phyloP scores from a whole-genome alignment of 345 rosid species.

The Kernera saxatilis region DNA sequence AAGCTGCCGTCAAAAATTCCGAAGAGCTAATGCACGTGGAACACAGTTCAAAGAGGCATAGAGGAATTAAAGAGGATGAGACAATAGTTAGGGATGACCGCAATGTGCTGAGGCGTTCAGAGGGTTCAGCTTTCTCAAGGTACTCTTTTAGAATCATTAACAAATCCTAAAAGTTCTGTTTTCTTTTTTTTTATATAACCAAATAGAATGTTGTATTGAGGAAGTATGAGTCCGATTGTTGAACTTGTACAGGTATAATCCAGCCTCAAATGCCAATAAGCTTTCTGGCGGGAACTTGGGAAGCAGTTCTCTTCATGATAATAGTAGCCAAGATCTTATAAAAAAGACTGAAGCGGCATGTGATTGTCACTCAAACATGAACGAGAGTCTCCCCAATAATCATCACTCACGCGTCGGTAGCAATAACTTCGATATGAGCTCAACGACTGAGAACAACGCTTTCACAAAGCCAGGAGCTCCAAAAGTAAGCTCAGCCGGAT shows the following conservation, averaged over 20 bases:
- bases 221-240: conserved; percentile 9
- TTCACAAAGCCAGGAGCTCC: conserved; percentile 39
- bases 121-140: conserved; percentile 80
- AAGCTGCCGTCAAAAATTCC: neutral
- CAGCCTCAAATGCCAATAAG: conserved; percentile 53
- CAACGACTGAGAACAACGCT: conserved; percentile 39
- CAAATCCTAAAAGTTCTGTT: neutral
- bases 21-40: conserved; percentile 11
- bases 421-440: conserved; percentile 47
- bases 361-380: conserved; percentile 36
- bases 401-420: conserved; percentile 59
- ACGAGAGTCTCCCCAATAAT: conserved; percentile 30
- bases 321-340: conserved; percentile 37
- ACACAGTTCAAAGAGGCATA: conserved; percentile 36
- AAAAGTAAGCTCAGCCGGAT: conserved; percentile 33
- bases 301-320: conserved; percentile 44
- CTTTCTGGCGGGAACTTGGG: conserved; percentile 44
- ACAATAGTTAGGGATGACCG: conserved; percentile 41
- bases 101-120: conserved; percentile 67
- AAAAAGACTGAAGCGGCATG: conserved; percentile 37
- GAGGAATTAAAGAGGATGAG: conserved; percentile 31
- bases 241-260: conserved; percentile 47
- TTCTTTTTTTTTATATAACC: neutral
- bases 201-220: neutral
- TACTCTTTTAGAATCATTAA: conserved; percentile 18